Base-by-base conservation (phyloP, 768 basidiomycete species). In the Tulasnella sp. region DNA sequence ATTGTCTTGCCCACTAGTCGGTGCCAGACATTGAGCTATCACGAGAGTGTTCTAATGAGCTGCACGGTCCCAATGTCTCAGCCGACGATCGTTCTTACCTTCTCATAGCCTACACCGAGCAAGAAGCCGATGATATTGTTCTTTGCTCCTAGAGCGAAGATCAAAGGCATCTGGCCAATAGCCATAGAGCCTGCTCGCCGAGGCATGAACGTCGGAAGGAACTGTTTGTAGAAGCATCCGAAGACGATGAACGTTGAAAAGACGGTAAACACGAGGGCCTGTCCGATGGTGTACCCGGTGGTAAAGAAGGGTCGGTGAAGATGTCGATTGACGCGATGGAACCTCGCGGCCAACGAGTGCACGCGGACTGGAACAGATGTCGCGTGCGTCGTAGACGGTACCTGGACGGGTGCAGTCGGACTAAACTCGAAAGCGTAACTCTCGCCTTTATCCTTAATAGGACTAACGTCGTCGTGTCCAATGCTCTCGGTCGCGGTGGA, bases 11-110 rank as follows among this genome's bases (percentile, higher is more conserved):
- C 91, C 3, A 84, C 80, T 78, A 87, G 88, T 29, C 92, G 87
- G 79, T 94, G 91, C 9, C 92, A 79, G 78, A 84, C 91, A 79
- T 92, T 92, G 69, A 92, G 82, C 89, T 90, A 70, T 26, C 5
- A 35, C 36, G 47, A 26, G 17, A 1, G 34, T n/a, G 52, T 2
- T 2, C 32, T 14, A 1, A 34, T 59, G 26, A 59, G 26, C 52
- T 3, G 11, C 52, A 2, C 5, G 29, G 9, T n/a, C 26, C 29
- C 52, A 59, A 5, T 11, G 3, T 29, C 22, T 59, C 47, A 5
- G 44, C 74, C 39, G 41, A 67, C 16, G 35, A 29, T 17, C 29
- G 29, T 22, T 26, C 72, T 19, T 19, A 74, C 73, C 34, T 67
- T 66, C 44, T 74, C 73, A 52, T 74, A 74, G 5, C 74, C 74